phyloP scores from a whole-genome alignment of 441 rosid genomes.

The Croton laevigatus region DNA sequence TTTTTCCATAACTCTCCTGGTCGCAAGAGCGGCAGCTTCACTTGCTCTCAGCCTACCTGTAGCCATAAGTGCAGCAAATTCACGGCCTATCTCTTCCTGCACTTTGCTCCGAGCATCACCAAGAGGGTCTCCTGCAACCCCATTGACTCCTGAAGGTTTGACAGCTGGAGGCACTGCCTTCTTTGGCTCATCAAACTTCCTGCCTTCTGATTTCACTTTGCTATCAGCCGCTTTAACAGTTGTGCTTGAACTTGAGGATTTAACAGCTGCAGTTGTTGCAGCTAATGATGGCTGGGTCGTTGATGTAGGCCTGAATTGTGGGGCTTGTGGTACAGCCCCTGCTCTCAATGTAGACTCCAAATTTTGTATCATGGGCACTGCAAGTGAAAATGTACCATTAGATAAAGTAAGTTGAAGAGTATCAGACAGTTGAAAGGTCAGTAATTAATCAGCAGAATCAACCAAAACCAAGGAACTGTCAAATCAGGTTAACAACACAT shows the following conservation, averaged over 20 bases:
- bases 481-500: too few species aligned
- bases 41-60: conserved; percentile 73
- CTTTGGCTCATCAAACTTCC: conserved; percentile 24
- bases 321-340: conserved; percentile 85
- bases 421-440: too few species aligned
- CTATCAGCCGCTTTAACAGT: conserved; percentile 8
- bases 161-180: conserved; percentile 31
- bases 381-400: conserved; percentile 11
- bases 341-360: conserved; percentile 70
- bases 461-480: not conserved
- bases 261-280: conserved; percentile 11
- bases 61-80: conserved; percentile 80
- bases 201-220: conserved; percentile 19
- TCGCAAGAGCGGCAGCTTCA: conserved; percentile 88
- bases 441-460: too few species aligned
- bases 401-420: not conserved
- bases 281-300: conserved; percentile 32
- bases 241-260: conserved; percentile 21
- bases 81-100: conserved; percentile 79
- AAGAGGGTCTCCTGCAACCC: conserved; percentile 47
- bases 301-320: conserved; percentile 70
- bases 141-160: conserved; percentile 30
- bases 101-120: conserved; percentile 77
- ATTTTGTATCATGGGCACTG: conserved; percentile 96
- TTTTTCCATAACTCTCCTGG: conserved; percentile 85